phyloP scores from a whole-genome alignment of 148 eudicot species.

The Linanthus parryae region DNA sequence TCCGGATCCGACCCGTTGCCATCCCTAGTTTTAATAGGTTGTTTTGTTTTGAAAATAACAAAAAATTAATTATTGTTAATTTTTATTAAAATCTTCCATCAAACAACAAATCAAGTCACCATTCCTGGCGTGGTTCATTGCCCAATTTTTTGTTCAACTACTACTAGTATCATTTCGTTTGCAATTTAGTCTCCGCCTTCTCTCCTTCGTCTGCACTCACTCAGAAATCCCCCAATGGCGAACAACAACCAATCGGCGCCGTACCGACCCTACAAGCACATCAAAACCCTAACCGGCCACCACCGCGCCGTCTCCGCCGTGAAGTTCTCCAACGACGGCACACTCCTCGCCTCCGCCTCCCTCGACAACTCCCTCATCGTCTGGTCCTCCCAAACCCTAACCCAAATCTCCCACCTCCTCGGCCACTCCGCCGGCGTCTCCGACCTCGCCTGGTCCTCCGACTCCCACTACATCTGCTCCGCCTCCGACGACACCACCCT shows the following conservation, averaged over 20 bases:
- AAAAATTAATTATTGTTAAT: too few relatives aligned
- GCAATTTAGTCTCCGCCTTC: too few relatives aligned
- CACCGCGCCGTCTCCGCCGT: constrained; percentile 65
- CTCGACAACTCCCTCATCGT: constrained; percentile 78
- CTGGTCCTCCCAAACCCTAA: constrained; percentile 49
- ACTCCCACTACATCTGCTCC: constrained; percentile 76
- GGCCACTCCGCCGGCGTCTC: constrained; percentile 87
- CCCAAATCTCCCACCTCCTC: constrained; percentile 37
- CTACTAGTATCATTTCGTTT: too few relatives aligned
- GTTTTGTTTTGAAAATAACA: too few relatives aligned
- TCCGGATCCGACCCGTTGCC: too few relatives aligned
- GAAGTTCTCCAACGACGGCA: constrained; percentile 79
- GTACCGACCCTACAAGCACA: constrained; percentile 55
- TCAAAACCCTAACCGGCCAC: constrained; percentile 62
- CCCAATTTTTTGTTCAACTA: too few relatives aligned
- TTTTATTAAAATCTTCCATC: too few relatives aligned
- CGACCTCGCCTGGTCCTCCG: constrained; percentile 90
- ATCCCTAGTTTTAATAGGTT: too few relatives aligned
- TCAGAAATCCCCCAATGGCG: too few relatives aligned
- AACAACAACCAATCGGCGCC: constrained; percentile 23
- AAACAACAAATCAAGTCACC: too few relatives aligned
- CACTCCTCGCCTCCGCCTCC: constrained; percentile 77
- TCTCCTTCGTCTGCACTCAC: too few relatives aligned
- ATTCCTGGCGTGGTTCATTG: too few relatives aligned
- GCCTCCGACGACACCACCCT: constrained; percentile 88